Conservation (phyloP, 1,139 yeast genomes). For the Kodamaea sp. region DNA sequence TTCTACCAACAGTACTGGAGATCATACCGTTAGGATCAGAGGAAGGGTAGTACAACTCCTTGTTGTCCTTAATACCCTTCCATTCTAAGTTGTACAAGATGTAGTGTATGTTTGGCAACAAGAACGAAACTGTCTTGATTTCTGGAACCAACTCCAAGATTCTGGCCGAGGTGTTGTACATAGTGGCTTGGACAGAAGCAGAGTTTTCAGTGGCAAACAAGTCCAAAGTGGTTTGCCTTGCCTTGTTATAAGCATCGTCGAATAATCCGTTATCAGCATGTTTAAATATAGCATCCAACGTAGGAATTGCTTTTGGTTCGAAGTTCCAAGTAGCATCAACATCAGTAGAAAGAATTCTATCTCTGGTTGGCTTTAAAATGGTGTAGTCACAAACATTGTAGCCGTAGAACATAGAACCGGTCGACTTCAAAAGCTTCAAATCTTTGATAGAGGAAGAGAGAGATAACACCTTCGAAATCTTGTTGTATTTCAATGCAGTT, state of each 20-base stretch:
- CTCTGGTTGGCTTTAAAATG: conserved; percentile 76
- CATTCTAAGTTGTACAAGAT: conserved; percentile 76
- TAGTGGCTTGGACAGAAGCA: conserved; percentile 91
- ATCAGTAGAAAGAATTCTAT: conserved; percentile 86
- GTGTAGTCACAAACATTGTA: conserved; percentile 86
- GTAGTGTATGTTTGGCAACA: conserved; percentile 89
- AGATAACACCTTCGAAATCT: conserved; percentile 47
- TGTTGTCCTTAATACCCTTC: conserved; percentile 80
- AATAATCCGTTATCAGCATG: conserved; percentile 63
- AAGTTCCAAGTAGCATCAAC: conserved; percentile 76
- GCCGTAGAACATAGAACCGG: conserved; percentile 94
- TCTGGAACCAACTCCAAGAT: conserved; percentile 61
- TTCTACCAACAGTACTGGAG: conserved; percentile 79
- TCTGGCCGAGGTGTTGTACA: conserved; percentile 85
- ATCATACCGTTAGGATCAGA: conserved; percentile 92
- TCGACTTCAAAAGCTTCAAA: conserved; percentile 84
- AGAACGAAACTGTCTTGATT: conserved; percentile 65
- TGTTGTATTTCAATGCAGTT: conserved; percentile 55
- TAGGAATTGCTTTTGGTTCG: conserved; percentile 48
- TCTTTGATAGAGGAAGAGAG: conserved; percentile 77
- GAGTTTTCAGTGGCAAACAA: conserved; percentile 84
- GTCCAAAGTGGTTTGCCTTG: conserved; percentile 70
- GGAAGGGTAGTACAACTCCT: conserved; percentile 84
- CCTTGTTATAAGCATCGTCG: conserved; percentile 60
- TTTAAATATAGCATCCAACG: conserved; percentile 51